Percentiles rank a stretch among this genome's conserved stretches.
These are phyloP conservation scores for Umbelopsis vinacea DNA, from an alignment of 192 early-diverging fungal species.

Conservation along the genomic window DNA sequence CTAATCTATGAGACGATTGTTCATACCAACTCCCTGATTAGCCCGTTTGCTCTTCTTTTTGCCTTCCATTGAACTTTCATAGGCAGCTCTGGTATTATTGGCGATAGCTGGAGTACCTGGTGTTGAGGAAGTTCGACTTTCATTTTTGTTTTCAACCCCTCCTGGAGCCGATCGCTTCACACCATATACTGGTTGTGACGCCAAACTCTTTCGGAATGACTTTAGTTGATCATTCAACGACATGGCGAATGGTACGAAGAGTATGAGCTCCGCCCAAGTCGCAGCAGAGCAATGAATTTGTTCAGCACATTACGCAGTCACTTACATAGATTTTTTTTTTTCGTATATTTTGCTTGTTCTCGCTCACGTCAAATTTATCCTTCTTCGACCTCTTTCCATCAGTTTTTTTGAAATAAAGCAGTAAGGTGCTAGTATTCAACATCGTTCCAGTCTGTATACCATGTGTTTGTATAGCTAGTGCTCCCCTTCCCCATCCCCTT, in stretches of 20 bases:
- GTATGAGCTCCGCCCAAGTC: constrained; percentile 2
- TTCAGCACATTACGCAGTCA: not conserved
- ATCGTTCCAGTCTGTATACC: not conserved
- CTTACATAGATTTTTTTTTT: not conserved
- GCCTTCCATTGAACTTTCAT: constrained; percentile 27
- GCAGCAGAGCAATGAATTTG: too few relatives aligned
- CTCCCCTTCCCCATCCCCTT: not conserved
- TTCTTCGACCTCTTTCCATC: not conserved
- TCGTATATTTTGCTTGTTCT: not conserved
- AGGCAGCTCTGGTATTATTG: constrained; percentile 36
- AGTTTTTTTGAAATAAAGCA: not conserved
- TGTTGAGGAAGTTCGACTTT: constrained; percentile 8
- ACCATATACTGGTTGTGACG: constrained; percentile 33
- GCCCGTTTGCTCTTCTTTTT: constrained; percentile 27
- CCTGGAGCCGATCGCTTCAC: constrained; percentile 30
- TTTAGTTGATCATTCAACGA: constrained; percentile 39
- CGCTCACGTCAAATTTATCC: not conserved
- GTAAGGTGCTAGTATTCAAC: not conserved
- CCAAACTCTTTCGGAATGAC: constrained; percentile 37
- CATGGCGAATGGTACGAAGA: not conserved
- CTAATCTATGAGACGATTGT: not conserved
- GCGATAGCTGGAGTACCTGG: not conserved
- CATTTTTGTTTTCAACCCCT: not conserved
- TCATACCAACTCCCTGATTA: constrained; percentile 5
- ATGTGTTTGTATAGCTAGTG: not conserved